phyloP scores from a whole-genome alignment of 2,329 filamentous ascomycete species.

The Mycosphaerella sp. region DNA sequence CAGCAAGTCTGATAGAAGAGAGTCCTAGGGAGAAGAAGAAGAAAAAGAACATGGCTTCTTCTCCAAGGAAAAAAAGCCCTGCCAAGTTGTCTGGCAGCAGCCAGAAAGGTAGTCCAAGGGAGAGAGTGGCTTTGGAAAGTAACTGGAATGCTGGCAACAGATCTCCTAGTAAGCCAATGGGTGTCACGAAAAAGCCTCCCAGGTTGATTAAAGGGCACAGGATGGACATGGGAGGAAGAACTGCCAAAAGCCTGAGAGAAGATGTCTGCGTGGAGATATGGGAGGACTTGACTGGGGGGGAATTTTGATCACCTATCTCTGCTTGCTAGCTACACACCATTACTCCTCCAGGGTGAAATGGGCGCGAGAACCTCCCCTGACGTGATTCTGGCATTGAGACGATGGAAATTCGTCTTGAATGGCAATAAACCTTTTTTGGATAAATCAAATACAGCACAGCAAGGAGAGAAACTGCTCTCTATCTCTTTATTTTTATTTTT shows the following conservation, averaged over 20 bases:
- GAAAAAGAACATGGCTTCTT: not conserved
- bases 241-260: constrained; percentile 20
- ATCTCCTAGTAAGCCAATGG: not conserved
- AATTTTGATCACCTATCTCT: constrained; percentile 12
- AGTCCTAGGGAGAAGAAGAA: constrained; percentile 2
- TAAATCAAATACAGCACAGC: too few relatives aligned
- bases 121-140: constrained; percentile 7
- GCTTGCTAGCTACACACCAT: too few relatives aligned
- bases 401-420: too few relatives aligned
- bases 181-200: constrained; percentile 2
- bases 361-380: too few relatives aligned
- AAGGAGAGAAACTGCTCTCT: too few relatives aligned
- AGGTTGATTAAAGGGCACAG: constrained; percentile 8
- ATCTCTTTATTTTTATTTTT: too few relatives aligned
- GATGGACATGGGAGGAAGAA: constrained; percentile 6
- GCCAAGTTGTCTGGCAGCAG: not conserved
- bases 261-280: constrained; percentile 29
- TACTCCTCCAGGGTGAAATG: too few relatives aligned
- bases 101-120: not conserved
- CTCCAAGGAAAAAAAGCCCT: constrained; percentile 7
- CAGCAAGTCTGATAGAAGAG: constrained; percentile 9
- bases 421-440: too few relatives aligned
- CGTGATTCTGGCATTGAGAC: too few relatives aligned
- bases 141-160: constrained; percentile 11
- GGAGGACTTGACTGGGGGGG: constrained; percentile 28